These are phyloP conservation scores for Chenopodium album DNA, from an alignment of 148 eudicot species.

Conservation along the genomic window DNA sequence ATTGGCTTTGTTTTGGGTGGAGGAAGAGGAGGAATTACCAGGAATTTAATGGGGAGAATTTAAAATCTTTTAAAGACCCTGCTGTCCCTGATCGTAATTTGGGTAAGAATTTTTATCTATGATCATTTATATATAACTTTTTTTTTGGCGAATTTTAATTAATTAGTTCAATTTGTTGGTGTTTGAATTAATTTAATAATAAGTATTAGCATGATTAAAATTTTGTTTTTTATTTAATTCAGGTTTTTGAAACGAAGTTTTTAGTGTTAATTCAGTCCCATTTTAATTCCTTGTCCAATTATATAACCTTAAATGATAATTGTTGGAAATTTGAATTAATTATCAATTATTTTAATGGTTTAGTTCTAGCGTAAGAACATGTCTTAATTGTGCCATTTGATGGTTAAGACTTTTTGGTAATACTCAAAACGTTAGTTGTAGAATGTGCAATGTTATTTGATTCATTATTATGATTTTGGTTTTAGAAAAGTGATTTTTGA, in stretches of 20 bases:
- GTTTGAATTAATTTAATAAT: too few species aligned
- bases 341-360: background rate
- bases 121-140: background rate
- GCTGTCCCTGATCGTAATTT: constrained; percentile 7
- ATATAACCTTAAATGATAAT: too few species aligned
- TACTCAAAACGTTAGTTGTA: background rate
- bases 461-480: background rate
- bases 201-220: too few species aligned
- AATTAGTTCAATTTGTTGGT: background rate
- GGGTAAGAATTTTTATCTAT: constrained; percentile 14
- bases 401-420: background rate
- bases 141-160: background rate
- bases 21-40: constrained; percentile 27
- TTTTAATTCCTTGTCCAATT: too few species aligned
- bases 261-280: too few species aligned
- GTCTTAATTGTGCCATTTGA: background rate
- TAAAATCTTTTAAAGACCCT: constrained; percentile 19
- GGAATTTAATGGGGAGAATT: constrained; percentile 25
- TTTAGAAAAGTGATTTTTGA: background rate
- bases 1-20: constrained; percentile 35
- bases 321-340: too few species aligned
- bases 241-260: too few species aligned
- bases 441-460: background rate
- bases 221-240: too few species aligned
- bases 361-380: background rate